A percentile compares a stretch with the other conserved stretches of the same genome.
Conservation (phyloP, 2,329 filamentous ascomycete genomes). For the Thelonectria discophora region DNA sequence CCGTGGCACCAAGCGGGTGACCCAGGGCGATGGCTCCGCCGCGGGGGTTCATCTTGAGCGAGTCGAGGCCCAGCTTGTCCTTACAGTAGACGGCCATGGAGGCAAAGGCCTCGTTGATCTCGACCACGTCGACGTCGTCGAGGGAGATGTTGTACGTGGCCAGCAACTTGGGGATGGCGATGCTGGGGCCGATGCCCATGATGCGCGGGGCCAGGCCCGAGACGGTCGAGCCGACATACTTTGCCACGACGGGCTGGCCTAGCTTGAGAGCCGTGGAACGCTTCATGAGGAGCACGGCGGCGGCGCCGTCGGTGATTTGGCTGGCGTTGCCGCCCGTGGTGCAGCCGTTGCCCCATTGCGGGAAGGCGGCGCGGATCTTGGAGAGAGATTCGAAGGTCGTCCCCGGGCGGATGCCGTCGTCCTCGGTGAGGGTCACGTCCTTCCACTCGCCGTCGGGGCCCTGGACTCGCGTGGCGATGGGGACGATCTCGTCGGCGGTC, state of each 20-base stretch:
- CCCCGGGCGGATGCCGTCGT: conserved; percentile 90
- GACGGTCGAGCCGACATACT: conserved; percentile 91
- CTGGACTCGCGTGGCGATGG: conserved; percentile 83
- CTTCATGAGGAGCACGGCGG: conserved; percentile 92
- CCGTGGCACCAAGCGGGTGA: conserved; percentile 83
- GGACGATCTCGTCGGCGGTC: conserved; percentile 94
- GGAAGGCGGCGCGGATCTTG: conserved; percentile 92
- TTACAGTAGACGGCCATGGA: conserved; percentile 97
- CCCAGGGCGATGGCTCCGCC: conserved; percentile 86
- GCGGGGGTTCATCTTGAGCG: conserved; percentile 80
- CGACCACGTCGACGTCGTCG: conserved; percentile 86
- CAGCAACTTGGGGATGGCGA: conserved; percentile 84
- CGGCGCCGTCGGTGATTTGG: conserved; percentile 94
- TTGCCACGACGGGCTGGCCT: conserved; percentile 90
- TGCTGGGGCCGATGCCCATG: conserved; percentile 90
- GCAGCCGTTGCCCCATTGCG: conserved; percentile 84
- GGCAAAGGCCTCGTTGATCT: conserved; percentile 98
- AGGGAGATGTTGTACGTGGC: conserved; percentile 79
- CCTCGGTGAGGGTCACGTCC: conserved; percentile 80
- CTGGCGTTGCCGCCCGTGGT: conserved; percentile 94
- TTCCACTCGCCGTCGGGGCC: conserved; percentile 82
- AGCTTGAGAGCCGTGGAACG: conserved; percentile 87
- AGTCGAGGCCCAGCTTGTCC: conserved; percentile 74
- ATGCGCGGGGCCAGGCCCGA: conserved; percentile 91
- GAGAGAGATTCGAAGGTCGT: conserved; percentile 83